These are phyloP conservation scores for Cenchrus fungigraminus DNA, from an alignment of 176 grass and related monocot species.

Conservation along the genomic window DNA sequence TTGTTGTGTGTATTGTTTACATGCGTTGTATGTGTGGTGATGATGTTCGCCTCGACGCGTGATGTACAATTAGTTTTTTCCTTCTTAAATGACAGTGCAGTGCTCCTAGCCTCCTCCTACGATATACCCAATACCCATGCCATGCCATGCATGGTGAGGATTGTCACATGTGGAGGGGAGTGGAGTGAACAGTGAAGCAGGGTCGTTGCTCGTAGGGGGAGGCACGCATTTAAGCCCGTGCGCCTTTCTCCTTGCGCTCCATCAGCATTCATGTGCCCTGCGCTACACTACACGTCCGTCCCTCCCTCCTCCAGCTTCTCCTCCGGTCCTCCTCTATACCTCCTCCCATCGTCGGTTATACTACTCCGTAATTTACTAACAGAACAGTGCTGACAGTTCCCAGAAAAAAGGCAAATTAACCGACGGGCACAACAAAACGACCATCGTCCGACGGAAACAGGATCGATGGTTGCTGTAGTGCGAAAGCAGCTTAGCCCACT, in stretches of 20 bases:
- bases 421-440: neutral
- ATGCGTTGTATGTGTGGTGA: too few species aligned
- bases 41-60: too few species aligned
- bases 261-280: neutral
- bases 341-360: too few species aligned
- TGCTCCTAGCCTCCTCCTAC: neutral
- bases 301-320: too few species aligned
- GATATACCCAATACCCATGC: neutral
- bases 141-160: neutral
- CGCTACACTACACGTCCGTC: too few species aligned
- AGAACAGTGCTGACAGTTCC: too few species aligned
- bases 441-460: neutral
- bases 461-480: neutral
- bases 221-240: slow-evolving; percentile 28
- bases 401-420: too few species aligned
- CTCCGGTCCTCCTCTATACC: too few species aligned
- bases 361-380: too few species aligned
- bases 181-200: neutral
- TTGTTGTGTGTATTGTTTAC: too few species aligned
- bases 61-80: too few species aligned
- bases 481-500: neutral
- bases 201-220: neutral
- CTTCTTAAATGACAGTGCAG: neutral
- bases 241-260: neutral
- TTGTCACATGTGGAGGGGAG: neutral